Evolutionary conservation across 2,329 filamentous ascomycete species (phyloP), one percentile per base, ranked within the genome.

Genomic region (Sclerotinia trifoliorum): DNA sequence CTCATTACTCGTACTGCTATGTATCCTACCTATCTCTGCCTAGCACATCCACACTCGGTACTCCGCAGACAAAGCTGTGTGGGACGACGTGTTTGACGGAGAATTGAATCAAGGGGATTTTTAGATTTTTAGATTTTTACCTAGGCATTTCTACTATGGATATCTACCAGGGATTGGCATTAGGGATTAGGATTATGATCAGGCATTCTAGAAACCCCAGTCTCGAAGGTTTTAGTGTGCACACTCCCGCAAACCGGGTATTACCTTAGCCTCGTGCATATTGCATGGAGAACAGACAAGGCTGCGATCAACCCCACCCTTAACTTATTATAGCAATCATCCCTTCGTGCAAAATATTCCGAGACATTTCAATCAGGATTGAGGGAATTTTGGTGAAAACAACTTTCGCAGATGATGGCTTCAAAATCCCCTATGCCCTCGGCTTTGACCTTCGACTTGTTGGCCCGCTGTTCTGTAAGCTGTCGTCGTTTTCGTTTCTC

Each of bases 381-480:
- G 15, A 24, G 26, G 42, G 13, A 61, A n/a, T 32, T 17, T 42
- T 24, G 6, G 19, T 10, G 19, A 35, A 24, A 13, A 52, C 3
- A 26, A 15, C 24, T 26, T 26, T 62, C 26, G 10, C 60, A 32
- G 49, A 67, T 54, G n/a, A 71, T 72, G 71, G 66, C 57, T 26
- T 63, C 69, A 29, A 51, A 58, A 64, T 39, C 46, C 29, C 66
- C 69, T 48, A 81, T 87, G 76, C 82, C 83, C 73, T 85, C 90
- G 17, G 92, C 93, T 60, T 83, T 96, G 77, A 92, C 84, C 1
- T 94, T 94, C 78, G 90, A 95, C 74, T 83, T 94, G 42, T 80
- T 92, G 69, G 90, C 90, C 61, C 88, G 86, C 78, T 96, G 92
- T 80, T 94, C 92, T 72, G 92, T 95, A 84, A 80, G 89, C 66